Evolutionary conservation across 257 asterid genomes (phyloP).

Genomic region (Voacanga thouarsii): DNA sequence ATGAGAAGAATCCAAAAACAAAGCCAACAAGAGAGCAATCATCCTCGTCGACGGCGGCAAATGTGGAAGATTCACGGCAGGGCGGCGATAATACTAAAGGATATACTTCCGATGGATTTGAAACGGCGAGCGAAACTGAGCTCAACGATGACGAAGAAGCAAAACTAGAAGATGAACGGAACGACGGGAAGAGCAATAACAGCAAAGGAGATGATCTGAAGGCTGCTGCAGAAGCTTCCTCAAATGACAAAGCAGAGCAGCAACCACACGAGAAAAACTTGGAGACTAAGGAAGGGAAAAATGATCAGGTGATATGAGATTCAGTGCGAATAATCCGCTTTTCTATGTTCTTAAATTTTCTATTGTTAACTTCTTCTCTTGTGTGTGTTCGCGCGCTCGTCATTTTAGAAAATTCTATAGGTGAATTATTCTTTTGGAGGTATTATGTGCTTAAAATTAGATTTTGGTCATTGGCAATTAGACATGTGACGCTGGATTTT

Average conservation of each 20-base stretch:
- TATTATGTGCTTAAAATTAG: not conserved
- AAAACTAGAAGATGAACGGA: conserved; percentile 2
- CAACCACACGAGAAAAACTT: not conserved
- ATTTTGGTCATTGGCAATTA: not conserved
- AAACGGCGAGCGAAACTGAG: conserved; percentile 96
- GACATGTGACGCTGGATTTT: not conserved
- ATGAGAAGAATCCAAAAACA: not conserved
- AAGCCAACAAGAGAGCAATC: not conserved
- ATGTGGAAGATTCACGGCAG: conserved; percentile 6
- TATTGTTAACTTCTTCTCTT: not conserved
- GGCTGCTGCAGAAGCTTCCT: conserved; percentile 6
- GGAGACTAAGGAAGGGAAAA: conserved; percentile 15
- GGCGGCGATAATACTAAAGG: conserved; percentile 28
- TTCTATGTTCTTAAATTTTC: not conserved
- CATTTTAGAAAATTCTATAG: not conserved
- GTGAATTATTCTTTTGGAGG: not conserved
- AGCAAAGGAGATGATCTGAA: not conserved
- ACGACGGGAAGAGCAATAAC: not conserved
- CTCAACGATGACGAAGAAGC: conserved; percentile 35
- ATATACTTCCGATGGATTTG: conserved; percentile 71
- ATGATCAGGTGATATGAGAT: conserved; percentile 17
- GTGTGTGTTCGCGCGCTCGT: too few species aligned
- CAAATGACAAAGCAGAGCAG: not conserved
- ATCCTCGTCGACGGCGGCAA: conserved; percentile 16
- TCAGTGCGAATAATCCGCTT: not conserved